Base-by-base conservation (phyloP, 163 green algal species). In the Coccomyxa subellipsoidea region DNA sequence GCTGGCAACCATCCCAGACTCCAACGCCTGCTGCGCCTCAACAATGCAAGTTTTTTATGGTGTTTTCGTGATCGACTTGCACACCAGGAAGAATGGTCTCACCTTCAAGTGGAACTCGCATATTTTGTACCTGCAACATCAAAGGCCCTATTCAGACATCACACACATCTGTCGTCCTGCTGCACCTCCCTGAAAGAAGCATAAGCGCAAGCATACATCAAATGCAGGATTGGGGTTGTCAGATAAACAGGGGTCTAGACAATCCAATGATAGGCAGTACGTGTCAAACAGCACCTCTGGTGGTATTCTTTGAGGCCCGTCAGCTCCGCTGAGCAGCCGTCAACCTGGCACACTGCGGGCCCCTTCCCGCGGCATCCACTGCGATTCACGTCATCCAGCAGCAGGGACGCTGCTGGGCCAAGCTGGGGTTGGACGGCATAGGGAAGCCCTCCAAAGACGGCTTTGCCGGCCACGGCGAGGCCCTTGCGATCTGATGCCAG, bases 231-330 rank as follows among this genome's bases (percentile, higher is more conserved):
- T 59, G 15, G 47, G 47, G 47, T 8, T 12, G 47, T 18, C 3
- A 59, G 4, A 18, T 59, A 12, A 27, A 7, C 47, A 59, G 4
- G 3, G 23, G 21, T 18, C 21, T 8, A 59, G 23, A 59, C 47
- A 59, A 59, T 59, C 47, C 47, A 59, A 12, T 18, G 23, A 18
- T 27, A 59, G 47, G 47, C 47, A 59, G 47, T 59, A 59, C 47
- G 47, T 59, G 21, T 12, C 47, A 59, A 18, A 59, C 47, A 12
- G 31, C 27, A 73, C 29, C 93, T 88, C 59, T 89, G 83, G 85
- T 97, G 91, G 83, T 95, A 95, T 38, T 95, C 89, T 59, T 89
- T 89, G 9, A 93, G 85, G 21, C 31, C 72, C 27, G 71, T 77
- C 31, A 95, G 80, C 36, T 92, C 84, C 27, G 75, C 82, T 1